Evolutionary conservation across 1,284 basidiomycete species (phyloP), one percentile per base, ranked within the genome.

Genomic region (Inonotus hispidus): DNA sequence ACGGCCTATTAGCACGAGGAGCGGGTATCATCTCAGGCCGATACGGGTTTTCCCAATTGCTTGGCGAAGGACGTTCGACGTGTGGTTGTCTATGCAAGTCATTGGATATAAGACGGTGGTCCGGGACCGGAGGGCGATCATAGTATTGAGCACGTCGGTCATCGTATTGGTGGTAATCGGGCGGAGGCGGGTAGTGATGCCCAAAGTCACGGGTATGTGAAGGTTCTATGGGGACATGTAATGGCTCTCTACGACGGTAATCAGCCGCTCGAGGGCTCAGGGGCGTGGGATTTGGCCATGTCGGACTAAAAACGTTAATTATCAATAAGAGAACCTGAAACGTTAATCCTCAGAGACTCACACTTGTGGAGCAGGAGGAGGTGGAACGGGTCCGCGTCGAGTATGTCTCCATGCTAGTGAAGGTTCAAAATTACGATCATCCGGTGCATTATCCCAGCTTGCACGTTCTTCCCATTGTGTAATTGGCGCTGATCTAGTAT

Each of bases 341-440:
- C 65, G 66, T 57, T 59, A 10, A 56, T 21, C 23, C 6, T 5
- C 5, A 2, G 46, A 35, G 35, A 35, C 66, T 66, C 63, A 65
- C 45, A 21, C 19, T 43, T 43, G 41, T 43, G 16, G 41, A 43
- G 16, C 16, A 68, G 63, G n/a, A 60, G 62, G 54, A 50, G 60
- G n/a, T 54, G 52, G 14, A 53, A 11, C 38, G 19, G 41, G 53
- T 14, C 77, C 74, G 55, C 66, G 70, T 67, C 83, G 82, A 11
- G 72, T 73, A 65, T 87, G 81, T 69, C 85, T 87, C 88, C 88
- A 90, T 53, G 75, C 72, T 27, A 83, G 82, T 38, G 85, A 87
- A 23, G 87, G 85, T 70, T 89, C 87, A 68, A 88, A 84, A 46
- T 41, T 25, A 32, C 55, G 54, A 47, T 52, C 39, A 14, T 58